Evolutionary conservation across 2,329 filamentous ascomycete genomes (phyloP).

Genomic region (Fusarium clavum): DNA sequence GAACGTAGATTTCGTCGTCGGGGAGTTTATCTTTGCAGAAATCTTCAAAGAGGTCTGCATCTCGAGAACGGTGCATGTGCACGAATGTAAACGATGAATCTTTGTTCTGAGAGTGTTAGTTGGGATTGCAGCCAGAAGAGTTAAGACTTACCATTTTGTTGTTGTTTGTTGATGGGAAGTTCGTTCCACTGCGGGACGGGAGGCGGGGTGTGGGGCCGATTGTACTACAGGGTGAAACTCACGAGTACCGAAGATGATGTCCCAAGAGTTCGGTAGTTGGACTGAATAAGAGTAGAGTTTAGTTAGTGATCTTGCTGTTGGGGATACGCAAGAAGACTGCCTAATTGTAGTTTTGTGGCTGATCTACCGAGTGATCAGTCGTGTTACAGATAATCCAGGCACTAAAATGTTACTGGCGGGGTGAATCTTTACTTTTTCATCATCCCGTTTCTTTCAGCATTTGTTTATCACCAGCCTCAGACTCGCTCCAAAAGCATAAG

Average conservation of each 20-base stretch:
- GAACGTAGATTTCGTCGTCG: conserved; percentile 86
- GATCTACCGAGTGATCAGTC: not conserved
- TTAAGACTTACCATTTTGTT: not conserved
- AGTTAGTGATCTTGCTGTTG: not conserved
- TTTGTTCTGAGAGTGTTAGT: conserved; percentile 65
- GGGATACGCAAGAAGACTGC: not conserved
- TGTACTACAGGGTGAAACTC: not conserved
- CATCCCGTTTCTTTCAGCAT: not conserved
- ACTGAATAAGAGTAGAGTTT: not conserved
- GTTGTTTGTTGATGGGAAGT: conserved; percentile 28
- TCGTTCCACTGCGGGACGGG: conserved; percentile 21
- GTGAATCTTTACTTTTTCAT: conserved; percentile 10
- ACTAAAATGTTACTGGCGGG: not conserved
- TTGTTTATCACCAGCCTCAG: not conserved
- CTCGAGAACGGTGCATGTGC: conserved; percentile 77
- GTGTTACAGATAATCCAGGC: not conserved
- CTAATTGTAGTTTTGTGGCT: not conserved
- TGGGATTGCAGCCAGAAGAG: not conserved
- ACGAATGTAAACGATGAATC: conserved; percentile 81
- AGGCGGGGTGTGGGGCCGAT: conserved; percentile 34
- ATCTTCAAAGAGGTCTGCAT: conserved; percentile 84
- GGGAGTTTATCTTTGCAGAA: conserved; percentile 77
- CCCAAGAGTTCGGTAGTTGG: not conserved
- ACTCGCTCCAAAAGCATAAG: not conserved
- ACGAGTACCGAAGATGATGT: not conserved